phyloP scores from a whole-genome alignment of 202 grass and related monocot genomes.

The Setaria italica region DNA sequence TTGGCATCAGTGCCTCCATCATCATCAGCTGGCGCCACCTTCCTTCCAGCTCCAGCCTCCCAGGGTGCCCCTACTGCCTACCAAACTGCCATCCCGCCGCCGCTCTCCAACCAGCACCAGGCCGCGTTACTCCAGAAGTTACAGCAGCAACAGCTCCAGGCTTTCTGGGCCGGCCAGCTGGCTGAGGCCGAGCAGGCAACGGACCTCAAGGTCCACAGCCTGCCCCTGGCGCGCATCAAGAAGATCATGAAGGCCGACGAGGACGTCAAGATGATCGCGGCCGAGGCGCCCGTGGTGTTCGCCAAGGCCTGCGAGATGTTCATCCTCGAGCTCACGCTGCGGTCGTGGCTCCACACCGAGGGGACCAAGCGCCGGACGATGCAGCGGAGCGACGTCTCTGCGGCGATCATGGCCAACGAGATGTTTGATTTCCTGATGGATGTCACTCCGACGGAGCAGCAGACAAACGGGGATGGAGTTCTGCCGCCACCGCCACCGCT shows the following conservation, averaged over 20 bases:
- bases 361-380: conserved; percentile 63
- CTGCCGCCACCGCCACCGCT: not conserved
- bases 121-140: conserved; percentile 54
- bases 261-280: conserved; percentile 71
- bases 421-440: conserved; percentile 71
- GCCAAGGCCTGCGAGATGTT: conserved; percentile 77
- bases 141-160: conserved; percentile 55
- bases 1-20: conserved; percentile 42
- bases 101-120: conserved; percentile 51
- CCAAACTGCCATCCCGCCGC: conserved; percentile 30
- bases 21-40: conserved; percentile 18
- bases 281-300: conserved; percentile 63
- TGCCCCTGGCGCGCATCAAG: conserved; percentile 69
- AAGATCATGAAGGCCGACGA: conserved; percentile 82
- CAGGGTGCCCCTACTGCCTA: conserved; percentile 38
- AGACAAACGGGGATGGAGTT: conserved; percentile 40
- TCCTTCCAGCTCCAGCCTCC: conserved; percentile 38
- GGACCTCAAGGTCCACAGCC: conserved; percentile 58
- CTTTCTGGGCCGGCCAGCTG: conserved; percentile 63
- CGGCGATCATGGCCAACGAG: conserved; percentile 49
- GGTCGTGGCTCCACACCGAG: conserved; percentile 62
- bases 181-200: conserved; percentile 51
- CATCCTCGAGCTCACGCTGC: conserved; percentile 70
- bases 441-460: conserved; percentile 58
- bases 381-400: conserved; percentile 60